Conservation (phyloP, 2,329 filamentous ascomycete genomes). For the Xylariaceae sp. region DNA sequence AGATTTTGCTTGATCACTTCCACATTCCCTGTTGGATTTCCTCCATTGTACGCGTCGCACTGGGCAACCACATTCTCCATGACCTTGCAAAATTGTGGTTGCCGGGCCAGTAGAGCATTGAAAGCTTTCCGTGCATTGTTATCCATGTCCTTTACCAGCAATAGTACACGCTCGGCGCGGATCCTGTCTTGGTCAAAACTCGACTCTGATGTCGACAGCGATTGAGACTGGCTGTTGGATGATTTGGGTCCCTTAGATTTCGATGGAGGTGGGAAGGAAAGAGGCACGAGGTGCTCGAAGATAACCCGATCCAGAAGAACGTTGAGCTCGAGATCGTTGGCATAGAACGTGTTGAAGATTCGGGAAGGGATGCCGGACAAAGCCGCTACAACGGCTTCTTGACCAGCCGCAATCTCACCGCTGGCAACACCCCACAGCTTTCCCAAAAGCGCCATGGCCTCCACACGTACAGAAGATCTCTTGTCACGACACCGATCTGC, state of each 20-base stretch:
- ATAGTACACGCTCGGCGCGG: conserved; percentile 75
- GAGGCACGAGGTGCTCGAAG: conserved; percentile 81
- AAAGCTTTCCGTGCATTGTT: conserved; percentile 77
- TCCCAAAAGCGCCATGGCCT: conserved; percentile 78
- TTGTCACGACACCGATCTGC: conserved; percentile 86
- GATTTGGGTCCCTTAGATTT: conserved; percentile 59
- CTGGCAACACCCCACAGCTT: conserved; percentile 92
- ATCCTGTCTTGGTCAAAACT: conserved; percentile 66
- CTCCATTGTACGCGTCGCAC: conserved; percentile 89
- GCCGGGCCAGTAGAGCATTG: conserved; percentile 76
- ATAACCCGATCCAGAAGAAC: conserved; percentile 77
- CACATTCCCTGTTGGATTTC: conserved; percentile 68
- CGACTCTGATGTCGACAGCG: conserved; percentile 42
- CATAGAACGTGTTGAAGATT: conserved; percentile 83
- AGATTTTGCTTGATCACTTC: conserved; percentile 66
- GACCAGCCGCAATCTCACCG: conserved; percentile 77
- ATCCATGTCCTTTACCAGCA: conserved; percentile 75
- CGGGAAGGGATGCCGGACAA: conserved; percentile 76
- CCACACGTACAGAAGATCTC: conserved; percentile 72
- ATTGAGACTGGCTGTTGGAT: conserved; percentile 50
- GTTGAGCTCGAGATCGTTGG: conserved; percentile 83
- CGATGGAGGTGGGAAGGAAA: conserved; percentile 72
- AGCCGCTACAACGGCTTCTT: conserved; percentile 69
- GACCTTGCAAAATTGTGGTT: conserved; percentile 67
- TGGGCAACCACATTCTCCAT: conserved; percentile 70